Evolutionary conservation across 2,329 filamentous ascomycete species (phyloP).

Genomic region (Talaromyces atroroseus): DNA sequence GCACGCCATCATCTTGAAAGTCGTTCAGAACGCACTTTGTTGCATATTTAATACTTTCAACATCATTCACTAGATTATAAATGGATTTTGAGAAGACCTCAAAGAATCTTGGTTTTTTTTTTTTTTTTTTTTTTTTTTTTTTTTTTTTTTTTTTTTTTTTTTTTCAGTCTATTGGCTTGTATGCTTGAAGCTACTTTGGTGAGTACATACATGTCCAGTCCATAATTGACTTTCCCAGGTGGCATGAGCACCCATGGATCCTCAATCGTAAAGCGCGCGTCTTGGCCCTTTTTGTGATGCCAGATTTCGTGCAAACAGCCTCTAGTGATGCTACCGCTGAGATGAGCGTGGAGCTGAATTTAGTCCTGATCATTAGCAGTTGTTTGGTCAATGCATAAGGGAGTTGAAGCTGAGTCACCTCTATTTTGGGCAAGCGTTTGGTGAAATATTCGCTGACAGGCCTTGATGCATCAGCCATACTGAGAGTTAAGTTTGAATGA

Average conservation of each 20-base stretch:
- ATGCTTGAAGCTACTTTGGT: background rate
- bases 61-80: constrained; percentile 65
- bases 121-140: too few species aligned
- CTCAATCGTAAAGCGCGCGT: constrained; percentile 51
- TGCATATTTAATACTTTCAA: constrained; percentile 54
- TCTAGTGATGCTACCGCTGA: constrained; percentile 71
- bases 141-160: too few species aligned
- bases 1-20: constrained; percentile 66
- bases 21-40: constrained; percentile 60
- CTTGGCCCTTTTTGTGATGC: constrained; percentile 49
- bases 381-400: background rate
- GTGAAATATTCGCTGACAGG: constrained; percentile 28
- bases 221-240: constrained; percentile 63
- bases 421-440: constrained; percentile 31
- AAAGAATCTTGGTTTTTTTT: too few species aligned
- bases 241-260: constrained; percentile 68
- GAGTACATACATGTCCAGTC: constrained; percentile 57
- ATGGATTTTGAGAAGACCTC: constrained; percentile 74
- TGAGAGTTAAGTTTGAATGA: background rate
- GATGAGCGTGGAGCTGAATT: constrained; percentile 67
- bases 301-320: constrained; percentile 70
- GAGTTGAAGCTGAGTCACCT: constrained; percentile 19
- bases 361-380: constrained; percentile 8
- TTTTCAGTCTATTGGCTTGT: too few species aligned
- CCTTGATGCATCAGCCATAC: background rate